Evolutionary conservation across 352 stramenopile genomes (phyloP).

Genomic region (Phytophthora podocarpi): DNA sequence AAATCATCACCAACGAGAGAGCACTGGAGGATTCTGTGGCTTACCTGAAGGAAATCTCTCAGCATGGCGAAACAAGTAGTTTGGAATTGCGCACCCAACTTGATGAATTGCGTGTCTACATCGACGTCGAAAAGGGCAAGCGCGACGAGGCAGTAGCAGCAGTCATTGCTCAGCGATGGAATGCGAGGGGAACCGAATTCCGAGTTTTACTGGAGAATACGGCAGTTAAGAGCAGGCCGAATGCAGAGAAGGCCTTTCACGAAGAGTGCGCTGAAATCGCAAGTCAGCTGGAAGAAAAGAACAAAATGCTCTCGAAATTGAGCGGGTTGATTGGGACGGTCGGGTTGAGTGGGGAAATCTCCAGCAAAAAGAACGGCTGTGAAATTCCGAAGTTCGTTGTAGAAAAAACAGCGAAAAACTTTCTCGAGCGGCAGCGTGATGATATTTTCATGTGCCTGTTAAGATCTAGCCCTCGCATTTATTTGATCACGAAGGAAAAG

Average conservation of each 20-base stretch:
- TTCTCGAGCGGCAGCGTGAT: conserved; percentile 20
- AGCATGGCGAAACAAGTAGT: conserved; percentile 21
- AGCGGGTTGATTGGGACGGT: background rate
- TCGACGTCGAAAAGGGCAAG: conserved; percentile 38
- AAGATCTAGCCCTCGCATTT: conserved; percentile 12
- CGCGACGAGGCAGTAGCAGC: conserved; percentile 16
- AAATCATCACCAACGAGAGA: conserved; percentile 41
- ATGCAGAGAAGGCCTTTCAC: conserved; percentile 15
- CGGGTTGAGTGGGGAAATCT: background rate
- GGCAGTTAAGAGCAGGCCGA: conserved; percentile 13
- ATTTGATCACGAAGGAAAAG: conserved; percentile 17
- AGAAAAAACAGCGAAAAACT: conserved; percentile 1
- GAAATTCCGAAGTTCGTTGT: background rate
- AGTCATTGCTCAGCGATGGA: conserved; percentile 18
- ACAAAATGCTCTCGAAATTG: conserved; percentile 8
- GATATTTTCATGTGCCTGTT: conserved; percentile 19
- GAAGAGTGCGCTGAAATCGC: conserved; percentile 24
- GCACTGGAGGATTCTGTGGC: conserved; percentile 30
- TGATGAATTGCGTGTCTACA: conserved; percentile 33
- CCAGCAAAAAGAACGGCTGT: background rate
- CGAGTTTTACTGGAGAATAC: conserved; percentile 6
- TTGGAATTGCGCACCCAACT: conserved; percentile 34
- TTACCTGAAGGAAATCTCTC: conserved; percentile 27
- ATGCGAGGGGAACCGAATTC: background rate
- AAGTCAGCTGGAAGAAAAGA: conserved; percentile 9